Percentiles rank a stretch among this genome's conserved stretches.
Evolutionary conservation across 306 rosid species (phyloP).

Genomic region (Mucuna pruriens): DNA sequence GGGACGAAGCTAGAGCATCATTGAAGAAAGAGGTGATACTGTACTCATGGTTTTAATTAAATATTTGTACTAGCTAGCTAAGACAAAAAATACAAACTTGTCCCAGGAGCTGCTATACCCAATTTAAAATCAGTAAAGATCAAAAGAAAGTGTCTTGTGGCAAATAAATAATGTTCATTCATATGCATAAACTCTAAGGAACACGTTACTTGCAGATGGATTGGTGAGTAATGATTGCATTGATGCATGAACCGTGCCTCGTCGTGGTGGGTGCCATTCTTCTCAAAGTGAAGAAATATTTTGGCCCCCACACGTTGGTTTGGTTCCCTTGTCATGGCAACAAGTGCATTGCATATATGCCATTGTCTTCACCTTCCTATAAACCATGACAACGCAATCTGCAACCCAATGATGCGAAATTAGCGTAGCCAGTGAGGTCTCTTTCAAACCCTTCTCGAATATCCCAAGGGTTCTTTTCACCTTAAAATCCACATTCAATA

Average conservation of each 20-base stretch:
- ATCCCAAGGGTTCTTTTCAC: not conserved
- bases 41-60: not conserved
- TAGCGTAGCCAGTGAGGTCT: not conserved
- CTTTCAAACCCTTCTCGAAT: conserved; percentile 8
- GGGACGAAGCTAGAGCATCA: not conserved
- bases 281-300: not conserved
- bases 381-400: not conserved
- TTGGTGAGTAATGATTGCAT: not conserved
- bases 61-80: not conserved
- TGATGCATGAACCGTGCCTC: not conserved
- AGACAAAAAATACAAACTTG: not conserved
- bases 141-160: not conserved
- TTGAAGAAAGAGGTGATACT: not conserved
- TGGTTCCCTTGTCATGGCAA: not conserved
- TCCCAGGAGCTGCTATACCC: not conserved
- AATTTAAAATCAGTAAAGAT: not conserved
- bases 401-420: not conserved
- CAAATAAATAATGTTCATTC: not conserved
- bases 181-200: not conserved
- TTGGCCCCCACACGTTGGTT: not conserved
- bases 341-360: not conserved
- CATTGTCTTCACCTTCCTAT: not conserved
- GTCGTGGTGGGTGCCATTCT: not conserved
- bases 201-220: not conserved
- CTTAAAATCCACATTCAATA: not conserved